These are phyloP conservation scores for Raffaelea arxii DNA, from an alignment of 2,329 filamentous ascomycete genomes.

Conservation along the genomic window DNA sequence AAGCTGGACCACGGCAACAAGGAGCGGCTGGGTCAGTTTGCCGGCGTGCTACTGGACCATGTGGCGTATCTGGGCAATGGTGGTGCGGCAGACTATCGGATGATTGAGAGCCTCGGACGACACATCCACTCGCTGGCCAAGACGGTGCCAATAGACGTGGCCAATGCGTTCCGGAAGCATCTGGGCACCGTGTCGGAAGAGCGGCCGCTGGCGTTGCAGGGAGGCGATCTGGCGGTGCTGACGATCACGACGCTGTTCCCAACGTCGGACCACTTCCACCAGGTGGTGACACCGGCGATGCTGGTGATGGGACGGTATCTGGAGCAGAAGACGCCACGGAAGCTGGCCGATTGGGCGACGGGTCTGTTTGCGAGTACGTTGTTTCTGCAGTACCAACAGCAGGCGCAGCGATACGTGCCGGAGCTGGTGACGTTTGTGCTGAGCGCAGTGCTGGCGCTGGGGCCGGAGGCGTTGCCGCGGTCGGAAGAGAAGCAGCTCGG, in stretches of 20 bases:
- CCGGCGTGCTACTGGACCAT: conserved; percentile 55
- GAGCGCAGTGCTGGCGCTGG: conserved; percentile 60
- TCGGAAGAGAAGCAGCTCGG: conserved; percentile 12
- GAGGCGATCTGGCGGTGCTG: conserved; percentile 71
- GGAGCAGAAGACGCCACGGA: conserved; percentile 61
- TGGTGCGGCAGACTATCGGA: conserved; percentile 24
- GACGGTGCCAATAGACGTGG: conserved; percentile 69
- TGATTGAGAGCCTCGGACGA: conserved; percentile 63
- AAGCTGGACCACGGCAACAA: conserved; percentile 82
- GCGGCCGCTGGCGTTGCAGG: conserved; percentile 42
- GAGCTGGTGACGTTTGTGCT: conserved; percentile 76
- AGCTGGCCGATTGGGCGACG: conserved; percentile 55
- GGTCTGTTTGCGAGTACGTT: conserved; percentile 75
- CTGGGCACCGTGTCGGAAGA: conserved; percentile 43
- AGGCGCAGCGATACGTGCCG: conserved; percentile 81
- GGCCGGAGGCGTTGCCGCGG: conserved; percentile 36
- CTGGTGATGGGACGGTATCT: conserved; percentile 78
- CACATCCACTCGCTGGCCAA: conserved; percentile 91
- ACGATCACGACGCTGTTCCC: conserved; percentile 83
- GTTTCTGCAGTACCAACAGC: conserved; percentile 68
- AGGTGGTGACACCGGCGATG: conserved; percentile 83
- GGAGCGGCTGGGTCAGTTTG: conserved; percentile 62
- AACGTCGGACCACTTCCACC: conserved; percentile 94
- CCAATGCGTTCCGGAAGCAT: conserved; percentile 65
- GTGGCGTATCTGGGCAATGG: conserved; percentile 39